These are phyloP conservation scores for Auxenochlorella pyrenoidosa DNA, from an alignment of 139 green algal genomes.

Conservation along the genomic window DNA sequence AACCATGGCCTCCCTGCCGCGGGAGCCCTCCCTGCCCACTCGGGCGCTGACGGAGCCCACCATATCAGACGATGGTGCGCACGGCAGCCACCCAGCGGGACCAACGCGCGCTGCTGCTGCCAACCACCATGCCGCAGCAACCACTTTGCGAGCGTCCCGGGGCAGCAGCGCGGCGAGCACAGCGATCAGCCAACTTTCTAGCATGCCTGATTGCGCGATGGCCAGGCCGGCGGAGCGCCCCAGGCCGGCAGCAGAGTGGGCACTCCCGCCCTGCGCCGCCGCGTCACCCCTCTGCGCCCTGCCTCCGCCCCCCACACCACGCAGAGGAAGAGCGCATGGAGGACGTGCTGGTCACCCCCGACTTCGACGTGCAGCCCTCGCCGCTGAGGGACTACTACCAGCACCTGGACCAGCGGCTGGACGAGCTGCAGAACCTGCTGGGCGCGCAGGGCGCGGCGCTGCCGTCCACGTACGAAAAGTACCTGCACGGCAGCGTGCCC, in stretches of 20 bases:
- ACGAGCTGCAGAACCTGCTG: slow-evolving; percentile 37
- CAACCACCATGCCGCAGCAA: too few relatives aligned
- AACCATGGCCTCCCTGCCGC: too few relatives aligned
- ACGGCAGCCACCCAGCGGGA: not conserved
- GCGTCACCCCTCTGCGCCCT: not conserved
- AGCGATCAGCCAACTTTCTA: not conserved
- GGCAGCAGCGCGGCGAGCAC: not conserved
- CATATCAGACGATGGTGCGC: slow-evolving; percentile 19
- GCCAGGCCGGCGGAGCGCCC: too few relatives aligned
- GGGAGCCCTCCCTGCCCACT: not conserved
- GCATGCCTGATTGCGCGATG: too few relatives aligned
- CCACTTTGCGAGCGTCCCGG: too few relatives aligned
- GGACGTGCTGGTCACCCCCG: slow-evolving; percentile 37
- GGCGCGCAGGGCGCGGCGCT: slow-evolving; percentile 6
- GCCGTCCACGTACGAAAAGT: slow-evolving; percentile 47
- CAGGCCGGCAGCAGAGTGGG: not conserved
- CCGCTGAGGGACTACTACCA: slow-evolving; percentile 29
- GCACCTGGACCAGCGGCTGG: slow-evolving; percentile 32
- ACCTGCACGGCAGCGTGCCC: slow-evolving; percentile 40
- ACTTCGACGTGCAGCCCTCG: slow-evolving; percentile 36
- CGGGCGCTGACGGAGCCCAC: slow-evolving; percentile 11
- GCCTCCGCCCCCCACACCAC: not conserved
- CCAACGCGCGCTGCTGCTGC: too few relatives aligned
- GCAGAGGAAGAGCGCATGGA: slow-evolving; percentile 29
- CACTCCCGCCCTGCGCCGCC: not conserved